These are phyloP conservation scores for Centella asiatica DNA, from an alignment of 129 eudicot species.

Conservation along the genomic window DNA sequence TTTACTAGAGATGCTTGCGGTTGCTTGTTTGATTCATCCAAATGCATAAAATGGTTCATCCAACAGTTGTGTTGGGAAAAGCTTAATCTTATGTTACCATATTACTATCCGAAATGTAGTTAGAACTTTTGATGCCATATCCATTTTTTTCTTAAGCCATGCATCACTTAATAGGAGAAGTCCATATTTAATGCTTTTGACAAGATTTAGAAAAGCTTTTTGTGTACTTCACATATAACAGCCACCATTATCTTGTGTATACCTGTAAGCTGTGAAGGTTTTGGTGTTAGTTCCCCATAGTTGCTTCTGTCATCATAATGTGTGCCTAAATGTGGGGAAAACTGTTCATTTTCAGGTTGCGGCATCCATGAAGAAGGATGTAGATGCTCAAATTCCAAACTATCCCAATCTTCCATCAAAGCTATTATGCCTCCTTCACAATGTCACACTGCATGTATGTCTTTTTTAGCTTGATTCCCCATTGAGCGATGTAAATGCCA, in stretches of 20 bases:
- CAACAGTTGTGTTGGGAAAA: background rate
- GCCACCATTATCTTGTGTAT: background rate
- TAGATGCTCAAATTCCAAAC: conserved; percentile 85
- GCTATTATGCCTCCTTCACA: conserved; percentile 78
- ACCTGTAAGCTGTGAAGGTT: background rate
- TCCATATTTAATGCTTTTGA: background rate
- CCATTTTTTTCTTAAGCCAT: too few species aligned
- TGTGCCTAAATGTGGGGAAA: background rate
- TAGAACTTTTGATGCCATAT: too few species aligned
- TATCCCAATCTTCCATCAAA: conserved; percentile 87
- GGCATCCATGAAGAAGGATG: conserved; percentile 92
- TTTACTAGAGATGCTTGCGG: background rate
- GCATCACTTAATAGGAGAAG: background rate
- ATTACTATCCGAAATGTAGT: background rate
- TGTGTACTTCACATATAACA: background rate
- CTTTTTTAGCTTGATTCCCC: background rate
- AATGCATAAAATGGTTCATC: background rate
- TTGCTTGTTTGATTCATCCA: background rate
- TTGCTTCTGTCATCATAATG: background rate
- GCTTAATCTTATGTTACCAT: background rate
- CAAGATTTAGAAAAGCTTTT: background rate
- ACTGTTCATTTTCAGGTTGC: conserved; percentile 57
- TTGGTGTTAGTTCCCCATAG: background rate
- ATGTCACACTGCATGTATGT: conserved; percentile 71
- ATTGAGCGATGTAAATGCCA: background rate